Percentiles rank a stretch among this genome's conserved stretches.
These are phyloP conservation scores for Zygosaccharomyces lentus DNA, from an alignment of 805 yeast genomes.

Conservation along the genomic window DNA sequence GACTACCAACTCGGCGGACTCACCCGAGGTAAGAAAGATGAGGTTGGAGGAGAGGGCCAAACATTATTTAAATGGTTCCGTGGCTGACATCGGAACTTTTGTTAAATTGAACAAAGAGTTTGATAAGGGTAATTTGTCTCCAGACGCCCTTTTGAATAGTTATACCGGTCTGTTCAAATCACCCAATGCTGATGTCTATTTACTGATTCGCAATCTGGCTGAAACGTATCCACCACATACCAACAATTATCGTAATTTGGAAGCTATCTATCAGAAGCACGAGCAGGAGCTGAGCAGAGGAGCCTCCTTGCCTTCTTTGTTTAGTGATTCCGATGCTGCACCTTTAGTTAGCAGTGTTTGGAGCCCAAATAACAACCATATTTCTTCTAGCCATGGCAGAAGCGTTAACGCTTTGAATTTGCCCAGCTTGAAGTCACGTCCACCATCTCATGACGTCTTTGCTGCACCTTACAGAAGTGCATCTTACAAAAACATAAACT, in stretches of 20 bases:
- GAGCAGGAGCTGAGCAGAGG: slow-evolving; percentile 23
- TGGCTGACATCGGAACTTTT: slow-evolving; percentile 46
- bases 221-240: slow-evolving; percentile 52
- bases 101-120: slow-evolving; percentile 45
- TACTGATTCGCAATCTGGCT: slow-evolving; percentile 57
- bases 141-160: slow-evolving; percentile 42
- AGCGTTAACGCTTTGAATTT: slow-evolving; percentile 23
- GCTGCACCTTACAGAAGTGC: slow-evolving; percentile 10
- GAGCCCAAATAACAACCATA: slow-evolving; percentile 21
- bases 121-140: slow-evolving; percentile 43
- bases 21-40: slow-evolving; percentile 46
- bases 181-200: slow-evolving; percentile 45
- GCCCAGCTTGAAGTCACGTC: slow-evolving; percentile 33
- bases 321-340: slow-evolving; percentile 19
- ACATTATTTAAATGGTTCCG: slow-evolving; percentile 61
- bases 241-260: slow-evolving; percentile 40
- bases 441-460: slow-evolving; percentile 22
- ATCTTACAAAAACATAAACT: slow-evolving; percentile 10
- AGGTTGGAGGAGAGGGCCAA: slow-evolving; percentile 83
- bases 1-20: slow-evolving; percentile 38
- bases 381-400: slow-evolving; percentile 16
- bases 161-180: slow-evolving; percentile 49
- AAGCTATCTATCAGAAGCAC: slow-evolving; percentile 28
- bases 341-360: slow-evolving; percentile 29
- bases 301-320: slow-evolving; percentile 28